These are phyloP conservation scores for Euphorbia tirucalli DNA, from an alignment of 345 rosid species.

Conservation along the genomic window DNA sequence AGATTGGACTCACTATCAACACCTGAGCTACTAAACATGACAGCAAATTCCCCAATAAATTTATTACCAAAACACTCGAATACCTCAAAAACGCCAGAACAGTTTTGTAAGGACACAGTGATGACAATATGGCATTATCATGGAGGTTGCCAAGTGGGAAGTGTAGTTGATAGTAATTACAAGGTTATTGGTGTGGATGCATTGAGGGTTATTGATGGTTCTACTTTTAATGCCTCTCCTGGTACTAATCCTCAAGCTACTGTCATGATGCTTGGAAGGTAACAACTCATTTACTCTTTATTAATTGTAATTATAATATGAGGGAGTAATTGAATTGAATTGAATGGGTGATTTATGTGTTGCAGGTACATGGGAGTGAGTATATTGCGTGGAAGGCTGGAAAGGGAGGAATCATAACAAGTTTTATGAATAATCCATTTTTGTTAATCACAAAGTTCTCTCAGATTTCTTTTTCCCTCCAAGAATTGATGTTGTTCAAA, in stretches of 20 bases:
- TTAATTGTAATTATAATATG: no score
- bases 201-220: constrained; percentile 28
- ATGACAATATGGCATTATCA: constrained; percentile 40
- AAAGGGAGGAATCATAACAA: constrained; percentile 18
- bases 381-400: constrained; percentile 43
- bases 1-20: constrained; percentile 3
- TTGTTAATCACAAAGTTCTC: no score
- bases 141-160: constrained; percentile 33
- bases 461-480: no score
- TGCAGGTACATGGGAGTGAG: constrained; percentile 62
- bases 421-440: background rate
- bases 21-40: constrained; percentile 23
- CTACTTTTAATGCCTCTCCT: constrained; percentile 28
- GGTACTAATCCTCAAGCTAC: constrained; percentile 37
- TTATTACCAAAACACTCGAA: constrained; percentile 22
- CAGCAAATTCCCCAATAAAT: constrained; percentile 24
- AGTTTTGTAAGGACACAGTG: constrained; percentile 30
- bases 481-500: no score
- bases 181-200: constrained; percentile 30
- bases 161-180: constrained; percentile 22
- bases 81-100: constrained; percentile 15
- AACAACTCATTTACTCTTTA: background rate
- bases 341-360: background rate
- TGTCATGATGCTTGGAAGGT: constrained; percentile 33
- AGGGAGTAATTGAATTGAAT: no score